Conservation (phyloP, 495 filamentous ascomycete genomes). For the Podospora pseudopauciseta region DNA sequence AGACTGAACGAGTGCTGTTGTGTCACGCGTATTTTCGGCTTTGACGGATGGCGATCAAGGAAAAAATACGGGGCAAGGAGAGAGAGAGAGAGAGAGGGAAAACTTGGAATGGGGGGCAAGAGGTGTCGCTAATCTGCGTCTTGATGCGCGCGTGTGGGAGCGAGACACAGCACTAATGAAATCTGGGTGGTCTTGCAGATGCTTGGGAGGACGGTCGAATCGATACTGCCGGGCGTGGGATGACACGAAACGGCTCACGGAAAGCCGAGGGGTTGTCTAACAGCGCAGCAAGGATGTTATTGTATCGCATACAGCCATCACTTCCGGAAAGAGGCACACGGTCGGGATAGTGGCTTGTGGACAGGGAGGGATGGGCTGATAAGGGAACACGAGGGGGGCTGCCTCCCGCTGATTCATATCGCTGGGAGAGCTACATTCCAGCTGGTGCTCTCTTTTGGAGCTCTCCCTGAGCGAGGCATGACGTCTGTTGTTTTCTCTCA, state of each 20-base stretch:
- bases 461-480: not conserved
- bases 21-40: not conserved
- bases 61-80: not conserved
- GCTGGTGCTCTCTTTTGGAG: not conserved
- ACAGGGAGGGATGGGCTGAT: not conserved
- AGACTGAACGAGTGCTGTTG: not conserved
- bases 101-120: conserved; percentile 11
- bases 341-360: not conserved
- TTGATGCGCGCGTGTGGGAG: not conserved
- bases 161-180: conserved; percentile 1
- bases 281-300: not conserved
- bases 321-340: conserved; percentile 3
- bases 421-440: not conserved
- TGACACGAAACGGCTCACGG: not conserved
- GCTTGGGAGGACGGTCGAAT: not conserved
- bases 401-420: not conserved
- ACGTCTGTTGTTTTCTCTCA: not conserved
- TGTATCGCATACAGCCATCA: not conserved
- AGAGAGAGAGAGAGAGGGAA: not conserved
- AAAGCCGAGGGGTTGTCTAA: not conserved
- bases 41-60: not conserved
- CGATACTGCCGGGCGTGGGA: not conserved
- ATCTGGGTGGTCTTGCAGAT: not conserved
- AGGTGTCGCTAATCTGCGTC: not conserved
- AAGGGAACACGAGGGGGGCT: conserved; percentile 1